Conservation (phyloP, 2,329 filamentous ascomycete species). For the Colletotrichum sansevieriae region DNA sequence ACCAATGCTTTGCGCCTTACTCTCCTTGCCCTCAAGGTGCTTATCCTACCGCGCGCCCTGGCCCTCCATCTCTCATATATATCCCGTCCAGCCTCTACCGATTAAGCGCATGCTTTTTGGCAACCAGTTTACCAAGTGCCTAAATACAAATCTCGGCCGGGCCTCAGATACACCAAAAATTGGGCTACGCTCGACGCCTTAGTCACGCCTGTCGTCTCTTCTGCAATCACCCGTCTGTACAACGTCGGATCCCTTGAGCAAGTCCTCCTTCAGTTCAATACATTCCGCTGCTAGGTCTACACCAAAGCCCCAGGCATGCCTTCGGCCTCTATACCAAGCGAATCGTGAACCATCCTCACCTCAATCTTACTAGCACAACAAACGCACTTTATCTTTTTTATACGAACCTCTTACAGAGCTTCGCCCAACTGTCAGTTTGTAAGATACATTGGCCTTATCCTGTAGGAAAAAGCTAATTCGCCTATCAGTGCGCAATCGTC, state of each 20-base stretch:
- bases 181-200: background rate
- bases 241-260: conserved; percentile 20
- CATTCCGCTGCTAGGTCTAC: background rate
- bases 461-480: background rate
- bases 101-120: conserved; percentile 4
- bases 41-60: conserved; percentile 36
- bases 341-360: background rate
- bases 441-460: background rate
- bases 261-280: background rate
- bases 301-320: conserved; percentile 4
- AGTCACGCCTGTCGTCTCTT: conserved; percentile 35
- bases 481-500: conserved; percentile 14
- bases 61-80: conserved; percentile 38
- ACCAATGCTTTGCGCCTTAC: conserved; percentile 40
- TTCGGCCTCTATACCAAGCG: background rate
- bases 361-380: background rate
- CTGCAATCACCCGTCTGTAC: conserved; percentile 28
- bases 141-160: conserved; percentile 25
- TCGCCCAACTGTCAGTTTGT: background rate
- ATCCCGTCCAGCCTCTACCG: conserved; percentile 36
- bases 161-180: conserved; percentile 18
- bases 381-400: background rate
- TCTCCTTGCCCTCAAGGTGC: conserved; percentile 30
- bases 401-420: background rate
- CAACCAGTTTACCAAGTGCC: conserved; percentile 4